Evolutionary conservation across 148 eudicot species (phyloP), one percentile per base, ranked within the genome.

Genomic region (Chenopodium formosanum): DNA sequence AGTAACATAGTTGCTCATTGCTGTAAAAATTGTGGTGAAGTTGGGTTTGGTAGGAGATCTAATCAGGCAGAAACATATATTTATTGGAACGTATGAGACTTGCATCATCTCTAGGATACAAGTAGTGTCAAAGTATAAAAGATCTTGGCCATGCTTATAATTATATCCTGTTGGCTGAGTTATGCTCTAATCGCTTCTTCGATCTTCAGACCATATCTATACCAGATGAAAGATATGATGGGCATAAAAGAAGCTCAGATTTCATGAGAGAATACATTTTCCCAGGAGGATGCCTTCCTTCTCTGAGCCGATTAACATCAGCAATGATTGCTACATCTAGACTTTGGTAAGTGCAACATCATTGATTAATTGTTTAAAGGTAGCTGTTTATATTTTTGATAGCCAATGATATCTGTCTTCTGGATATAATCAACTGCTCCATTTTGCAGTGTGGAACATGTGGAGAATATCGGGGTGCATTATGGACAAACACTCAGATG

Each of bases 281-380:
- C 60, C 95, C 95, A 0, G 97, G 98, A 48, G 95, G 97, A 85
- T 90, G 93, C 80, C 31, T 94, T 34, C 97, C 95, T 79, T 89
- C 90, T 32, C 79, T 94, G 75, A 90, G 89, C 75, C 83, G 90
- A 78, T 86, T 94, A 74, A 93, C 90, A 75, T 83, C 97, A 47
- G 95, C 98, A 72, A 94, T 94, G 98, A 83, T 87, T 88, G 69
- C 89, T 82, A 82, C 94, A 81, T 94, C 97, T 19, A 90, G 90
- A 79, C 91, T 94, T 34, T 86, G 97, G 98, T 91, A 88, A 86
- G 80, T 73, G 48, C 46, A 11, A 47, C 7, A 40, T 0, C 29
- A 22, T 31, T 9, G 34, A 47, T 22, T 13, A 2, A 16, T 29
- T 64, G 29, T 25, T 14, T 23, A 20, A 2, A 40, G 4, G 9